Evolutionary conservation across 768 basidiomycete species (phyloP), one percentile per base, ranked within the genome.

Genomic region (Mycena venus): DNA sequence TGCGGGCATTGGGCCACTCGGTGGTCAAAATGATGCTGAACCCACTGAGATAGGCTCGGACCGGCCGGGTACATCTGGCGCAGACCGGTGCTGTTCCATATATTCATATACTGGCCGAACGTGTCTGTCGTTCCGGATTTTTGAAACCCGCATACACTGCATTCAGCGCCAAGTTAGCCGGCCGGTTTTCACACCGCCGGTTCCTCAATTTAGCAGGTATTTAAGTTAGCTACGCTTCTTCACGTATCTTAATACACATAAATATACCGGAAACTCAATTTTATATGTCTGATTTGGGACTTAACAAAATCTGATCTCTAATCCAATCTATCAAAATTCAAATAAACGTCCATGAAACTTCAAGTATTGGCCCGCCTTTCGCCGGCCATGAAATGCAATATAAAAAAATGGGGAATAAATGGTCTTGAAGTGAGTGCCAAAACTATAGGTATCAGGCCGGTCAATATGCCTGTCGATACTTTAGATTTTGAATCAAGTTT

Each of bases 311-410:
- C 68, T 60, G 61, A 69, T 69, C 67, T 2, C 40, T 32, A 58
- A 68, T 68, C 56, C 59, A 47, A 68, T 68, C 56, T 68, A 68
- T 68, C 67, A 68, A 59, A 68, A 14, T 47, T 32, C 29, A 47
- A 59, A 44, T 68, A 68, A 25, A 59, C 1, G 29, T 58, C 67
- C 40, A 32, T 31, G 6, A 44, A 68, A 68, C 56, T 68, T 58
- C 27, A 47, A 68, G 67, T 68, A 59, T 68, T 4, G 56, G 27
- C 14, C 21, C 31, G 10, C 38, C 38, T 68, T 68, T 68, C 14
- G 29, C 40, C 29, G 25, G 56, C 31, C 29, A 44, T 25, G n/a
- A 47, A 44, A 68, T 47, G 1, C 56, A 58, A 69, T 53, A n/a
- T 25, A 21, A n/a, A 38, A 69, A 61, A 14, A 34, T 38, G 14